Evolutionary conservation across 805 yeast genomes (phyloP).

Genomic region (Myxozyma monticola): DNA sequence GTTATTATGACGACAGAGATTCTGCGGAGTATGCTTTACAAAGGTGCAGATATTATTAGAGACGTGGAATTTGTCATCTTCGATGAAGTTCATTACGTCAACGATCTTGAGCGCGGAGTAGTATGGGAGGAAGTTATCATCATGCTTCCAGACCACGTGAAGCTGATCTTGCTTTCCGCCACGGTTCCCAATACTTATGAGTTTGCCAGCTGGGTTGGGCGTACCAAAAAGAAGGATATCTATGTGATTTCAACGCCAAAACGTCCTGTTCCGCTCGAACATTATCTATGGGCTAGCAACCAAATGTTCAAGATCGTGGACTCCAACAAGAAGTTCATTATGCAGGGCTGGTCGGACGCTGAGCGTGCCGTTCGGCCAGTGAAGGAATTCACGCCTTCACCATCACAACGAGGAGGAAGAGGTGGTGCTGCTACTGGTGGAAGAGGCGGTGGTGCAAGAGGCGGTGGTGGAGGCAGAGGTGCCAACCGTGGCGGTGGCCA

Average conservation of each 20-base stretch:
- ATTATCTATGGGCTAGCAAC: slow-evolving; percentile 79
- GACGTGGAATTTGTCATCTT: slow-evolving; percentile 97
- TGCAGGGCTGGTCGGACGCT: slow-evolving; percentile 44
- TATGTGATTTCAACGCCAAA: slow-evolving; percentile 95
- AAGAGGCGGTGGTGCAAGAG: slow-evolving; percentile 40
- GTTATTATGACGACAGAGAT: slow-evolving; percentile 98
- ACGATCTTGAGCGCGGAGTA: slow-evolving; percentile 95
- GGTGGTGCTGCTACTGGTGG: slow-evolving; percentile 36
- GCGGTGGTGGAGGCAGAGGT: slow-evolving; percentile 37
- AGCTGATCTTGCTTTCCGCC: slow-evolving; percentile 86
- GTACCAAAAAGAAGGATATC: slow-evolving; percentile 93
- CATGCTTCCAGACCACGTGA: slow-evolving; percentile 95
- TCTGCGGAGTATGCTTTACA: slow-evolving; percentile 87
- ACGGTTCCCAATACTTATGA: slow-evolving; percentile 98
- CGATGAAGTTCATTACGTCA: slow-evolving; percentile 97
- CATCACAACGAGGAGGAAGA: slow-evolving; percentile 42
- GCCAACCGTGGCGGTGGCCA: slow-evolving; percentile 38
- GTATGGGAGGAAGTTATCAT: slow-evolving; percentile 99
- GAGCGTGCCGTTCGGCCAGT: slow-evolving; percentile 42
- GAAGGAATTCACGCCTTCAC: slow-evolving; percentile 11
- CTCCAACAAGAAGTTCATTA: slow-evolving; percentile 68
- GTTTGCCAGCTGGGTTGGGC: slow-evolving; percentile 98
- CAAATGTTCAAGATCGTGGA: slow-evolving; percentile 72
- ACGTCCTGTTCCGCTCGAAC: slow-evolving; percentile 94
- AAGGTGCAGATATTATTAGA: slow-evolving; percentile 94